Conservation (phyloP, 441 rosid species). For the Theobroma grandiflorum region DNA sequence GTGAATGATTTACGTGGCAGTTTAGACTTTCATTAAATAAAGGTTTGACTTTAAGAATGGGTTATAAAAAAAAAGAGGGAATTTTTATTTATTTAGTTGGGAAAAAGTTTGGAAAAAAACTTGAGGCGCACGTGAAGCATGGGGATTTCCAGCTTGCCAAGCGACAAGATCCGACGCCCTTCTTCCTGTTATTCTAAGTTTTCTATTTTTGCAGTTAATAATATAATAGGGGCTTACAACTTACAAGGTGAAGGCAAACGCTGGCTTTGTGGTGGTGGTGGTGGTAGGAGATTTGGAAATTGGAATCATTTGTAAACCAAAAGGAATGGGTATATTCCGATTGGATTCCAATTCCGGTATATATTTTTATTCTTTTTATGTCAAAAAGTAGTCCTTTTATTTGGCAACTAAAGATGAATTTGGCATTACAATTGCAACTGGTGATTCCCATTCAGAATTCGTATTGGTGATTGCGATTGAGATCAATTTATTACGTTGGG, state of each 20-base stretch:
- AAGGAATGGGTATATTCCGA: neutral
- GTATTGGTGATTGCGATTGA: too few species aligned
- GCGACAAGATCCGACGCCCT: neutral
- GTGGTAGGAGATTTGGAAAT: too few species aligned
- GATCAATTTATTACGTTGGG: too few species aligned
- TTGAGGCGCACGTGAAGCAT: conserved; percentile 13
- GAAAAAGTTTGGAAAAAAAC: neutral
- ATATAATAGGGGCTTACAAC: neutral
- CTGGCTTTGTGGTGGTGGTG: neutral
- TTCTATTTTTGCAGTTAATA: neutral
- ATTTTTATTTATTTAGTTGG: neutral
- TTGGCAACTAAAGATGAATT: too few species aligned
- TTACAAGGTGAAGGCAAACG: neutral
- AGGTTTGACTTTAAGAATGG: neutral
- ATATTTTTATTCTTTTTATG: too few species aligned
- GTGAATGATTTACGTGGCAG: neutral
- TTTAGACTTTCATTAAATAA: neutral
- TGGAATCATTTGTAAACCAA: too few species aligned
- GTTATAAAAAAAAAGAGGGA: neutral
- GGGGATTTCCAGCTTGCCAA: conserved; percentile 15
- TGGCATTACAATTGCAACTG: too few species aligned
- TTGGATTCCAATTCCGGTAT: too few species aligned
- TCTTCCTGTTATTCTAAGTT: neutral
- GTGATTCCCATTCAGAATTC: too few species aligned
- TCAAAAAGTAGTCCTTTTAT: too few species aligned